Conservation (phyloP, 2,329 filamentous ascomycete species). For the Aspergillus bombycis region DNA sequence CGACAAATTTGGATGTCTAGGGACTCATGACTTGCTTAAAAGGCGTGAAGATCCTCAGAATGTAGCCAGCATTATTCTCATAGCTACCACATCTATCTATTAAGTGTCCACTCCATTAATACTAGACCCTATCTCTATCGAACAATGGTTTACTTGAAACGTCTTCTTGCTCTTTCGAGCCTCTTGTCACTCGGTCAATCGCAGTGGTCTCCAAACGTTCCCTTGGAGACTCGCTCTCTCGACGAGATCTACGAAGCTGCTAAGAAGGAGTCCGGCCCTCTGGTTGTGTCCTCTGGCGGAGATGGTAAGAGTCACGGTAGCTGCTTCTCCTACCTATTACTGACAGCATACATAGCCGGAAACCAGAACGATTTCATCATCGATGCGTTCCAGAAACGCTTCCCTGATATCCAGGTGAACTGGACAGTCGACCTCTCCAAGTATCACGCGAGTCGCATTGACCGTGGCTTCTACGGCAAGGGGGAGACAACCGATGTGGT, state of each 20-base stretch:
- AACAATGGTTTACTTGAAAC: background rate
- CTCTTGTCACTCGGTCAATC: background rate
- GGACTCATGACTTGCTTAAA: background rate
- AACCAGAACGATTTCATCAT: background rate
- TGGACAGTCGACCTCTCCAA: conserved; percentile 2
- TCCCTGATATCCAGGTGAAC: conserved; percentile 2
- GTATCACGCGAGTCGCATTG: background rate
- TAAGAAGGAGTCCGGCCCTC: background rate
- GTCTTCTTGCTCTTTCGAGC: background rate
- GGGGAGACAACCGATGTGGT: background rate
- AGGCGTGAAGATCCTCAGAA: background rate
- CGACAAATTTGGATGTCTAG: background rate
- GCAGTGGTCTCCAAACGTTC: background rate
- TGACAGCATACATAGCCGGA: background rate
- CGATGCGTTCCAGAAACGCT: background rate
- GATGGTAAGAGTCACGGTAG: background rate
- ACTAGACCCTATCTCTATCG: background rate
- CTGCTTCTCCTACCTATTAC: background rate
- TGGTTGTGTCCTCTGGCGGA: background rate
- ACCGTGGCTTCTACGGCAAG: background rate
- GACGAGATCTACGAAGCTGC: conserved; percentile 1
- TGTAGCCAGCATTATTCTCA: background rate
- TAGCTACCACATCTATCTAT: background rate
- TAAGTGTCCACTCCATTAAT: background rate
- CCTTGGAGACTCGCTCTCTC: background rate